Evolutionary conservation across 371 early-diverging fungal species (phyloP), one percentile per base, ranked within the genome.

Genomic region (Rhizopus stolonifer): DNA sequence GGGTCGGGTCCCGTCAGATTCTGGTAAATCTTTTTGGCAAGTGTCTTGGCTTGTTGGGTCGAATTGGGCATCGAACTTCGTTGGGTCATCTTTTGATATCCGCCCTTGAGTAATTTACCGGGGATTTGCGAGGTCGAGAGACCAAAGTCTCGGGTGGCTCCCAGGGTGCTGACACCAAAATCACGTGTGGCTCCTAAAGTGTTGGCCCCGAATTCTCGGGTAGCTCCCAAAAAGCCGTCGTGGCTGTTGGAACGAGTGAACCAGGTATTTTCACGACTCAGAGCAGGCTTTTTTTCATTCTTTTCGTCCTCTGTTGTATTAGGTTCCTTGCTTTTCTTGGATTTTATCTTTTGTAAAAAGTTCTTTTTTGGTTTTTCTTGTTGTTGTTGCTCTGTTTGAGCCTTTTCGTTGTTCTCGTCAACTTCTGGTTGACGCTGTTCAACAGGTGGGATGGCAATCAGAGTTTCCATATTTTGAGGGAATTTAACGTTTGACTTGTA

Each of bases 21-120:
- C n/a, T 61, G 49, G 34, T 74, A 81, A 29, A 81, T 70, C 44
- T 72, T 70, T 29, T 69, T 71, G 10, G 82, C 82, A 21, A 81
- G 55, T 1, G 63, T 49, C 23, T 73, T 71, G 1, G 80, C 82
- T 32, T 80, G 72, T 42, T 69, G 60, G 31, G 61, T 76, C 0
- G 80, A 76, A 17, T 31, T 21, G 3, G 29, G 26, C 7, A 24
- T 40, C 6, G 4, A 6, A n/a, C 4, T 21, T 15, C 24, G 46
- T 26, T 45, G 14, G 25, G 46, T 29, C 17, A 68, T 57, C 32
- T 62, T 60, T 23, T 60, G 59, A 15, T 60, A 63, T n/a, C 67
- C 52, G 4, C 56, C 61, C 13, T 68, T 68, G 0, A 68, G 18
- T 5, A 68, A 63, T 55, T 79, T 54, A 51, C 75, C 65, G 60